Evolutionary conservation across 306 rosid species (phyloP).

Genomic region (Dicorynia guianensis): DNA sequence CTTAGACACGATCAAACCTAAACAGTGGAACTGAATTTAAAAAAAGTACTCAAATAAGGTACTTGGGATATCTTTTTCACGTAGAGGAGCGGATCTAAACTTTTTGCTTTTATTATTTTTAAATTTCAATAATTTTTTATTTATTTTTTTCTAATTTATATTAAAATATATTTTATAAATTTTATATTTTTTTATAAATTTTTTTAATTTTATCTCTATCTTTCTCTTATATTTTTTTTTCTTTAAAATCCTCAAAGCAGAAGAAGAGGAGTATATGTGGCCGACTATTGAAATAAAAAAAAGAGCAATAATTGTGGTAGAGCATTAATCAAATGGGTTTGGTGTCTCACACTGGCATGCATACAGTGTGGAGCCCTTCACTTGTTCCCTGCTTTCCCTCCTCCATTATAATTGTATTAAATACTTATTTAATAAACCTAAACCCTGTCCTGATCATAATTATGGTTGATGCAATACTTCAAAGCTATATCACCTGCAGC

Average conservation of each 20-base stretch:
- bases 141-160: too few relatives aligned
- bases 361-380: slow-evolving; percentile 30
- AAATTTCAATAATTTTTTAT: too few relatives aligned
- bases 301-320: too few relatives aligned
- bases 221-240: background rate
- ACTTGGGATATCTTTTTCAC: too few relatives aligned
- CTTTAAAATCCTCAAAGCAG: background rate
- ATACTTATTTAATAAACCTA: slow-evolving; percentile 16
- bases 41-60: too few relatives aligned
- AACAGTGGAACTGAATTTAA: too few relatives aligned
- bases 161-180: too few relatives aligned
- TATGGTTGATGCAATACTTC: slow-evolving; percentile 30
- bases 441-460: slow-evolving; percentile 20
- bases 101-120: too few relatives aligned
- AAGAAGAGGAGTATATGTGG: background rate
- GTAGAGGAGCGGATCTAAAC: too few relatives aligned
- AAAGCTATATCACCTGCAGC: slow-evolving; percentile 30
- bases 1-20: too few relatives aligned
- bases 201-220: too few relatives aligned
- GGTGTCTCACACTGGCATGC: slow-evolving; percentile 13
- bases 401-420: slow-evolving; percentile 2
- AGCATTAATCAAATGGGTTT: background rate
- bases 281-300: background rate
- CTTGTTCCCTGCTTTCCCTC: slow-evolving; percentile 1
- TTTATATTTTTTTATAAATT: too few relatives aligned